Conservation (phyloP, 2,329 filamentous ascomycete genomes). For the Metarhizium anisopliae region DNA sequence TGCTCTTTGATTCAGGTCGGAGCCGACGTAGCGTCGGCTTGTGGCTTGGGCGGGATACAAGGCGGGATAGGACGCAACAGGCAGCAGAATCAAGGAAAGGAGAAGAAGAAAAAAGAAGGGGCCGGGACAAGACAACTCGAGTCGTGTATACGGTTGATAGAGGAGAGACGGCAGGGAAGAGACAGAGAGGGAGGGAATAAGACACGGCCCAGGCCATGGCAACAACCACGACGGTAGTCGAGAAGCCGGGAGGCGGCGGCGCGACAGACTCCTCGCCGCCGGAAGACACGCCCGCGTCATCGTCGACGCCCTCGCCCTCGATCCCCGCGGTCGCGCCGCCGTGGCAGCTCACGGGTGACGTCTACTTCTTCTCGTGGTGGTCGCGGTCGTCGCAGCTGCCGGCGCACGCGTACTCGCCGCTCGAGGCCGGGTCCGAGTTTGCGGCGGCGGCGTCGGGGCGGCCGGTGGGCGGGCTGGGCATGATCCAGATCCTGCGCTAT, state of each 20-base stretch:
- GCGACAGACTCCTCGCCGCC: no score
- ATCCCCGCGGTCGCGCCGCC: constrained; percentile 18
- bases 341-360: constrained; percentile 36
- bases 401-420: constrained; percentile 33
- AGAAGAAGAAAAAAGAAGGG: no score
- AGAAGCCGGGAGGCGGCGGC: neutral
- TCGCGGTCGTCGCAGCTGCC: constrained; percentile 23
- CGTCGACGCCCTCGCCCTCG: neutral
- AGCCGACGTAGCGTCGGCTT: no score
- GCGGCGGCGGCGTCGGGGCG: constrained; percentile 19
- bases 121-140: no score
- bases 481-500: constrained; percentile 43
- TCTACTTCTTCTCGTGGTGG: constrained; percentile 36
- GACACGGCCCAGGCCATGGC: neutral
- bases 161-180: no score
- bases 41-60: no score
- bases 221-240: neutral
- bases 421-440: constrained; percentile 33
- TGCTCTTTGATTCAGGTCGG: no score
- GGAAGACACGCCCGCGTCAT: no score
- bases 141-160: no score
- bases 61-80: no score
- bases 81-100: no score
- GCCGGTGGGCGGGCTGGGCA: constrained; percentile 34
- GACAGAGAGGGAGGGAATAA: no score